Base-by-base conservation (phyloP, 331 rosid genomes). In the Cucumis variabilis region DNA sequence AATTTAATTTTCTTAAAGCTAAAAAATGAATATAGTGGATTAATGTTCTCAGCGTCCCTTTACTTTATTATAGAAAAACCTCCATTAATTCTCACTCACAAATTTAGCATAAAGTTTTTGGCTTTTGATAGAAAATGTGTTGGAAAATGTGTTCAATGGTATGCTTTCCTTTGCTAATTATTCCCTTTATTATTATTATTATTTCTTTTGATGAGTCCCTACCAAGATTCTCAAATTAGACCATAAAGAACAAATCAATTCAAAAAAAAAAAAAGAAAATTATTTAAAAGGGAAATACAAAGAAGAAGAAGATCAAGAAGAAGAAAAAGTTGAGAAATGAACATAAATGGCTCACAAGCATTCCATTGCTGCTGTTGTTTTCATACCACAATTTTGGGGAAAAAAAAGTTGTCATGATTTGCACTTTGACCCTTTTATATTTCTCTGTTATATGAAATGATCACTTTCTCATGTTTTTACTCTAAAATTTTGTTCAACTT, bases 101-200 rank as follows among this genome's bases (percentile, higher is more conserved):
- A 58, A 81, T 28, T 60, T 81, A 30, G 27, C 85, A 20, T 81
- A 81, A 81, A 81, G 85, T 81, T 58, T 81, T 81, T 81, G 51
- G 19, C 70, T 81, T 81, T 81, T 81, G 20, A 58, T 81, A 28
- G 28, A 81, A 81, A 51, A 80, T 53, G n/a, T 80, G 16, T 80
- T 55, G 84, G 68, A 53, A 80, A 58, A 58, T 81, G 85, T 81
- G 85, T 62, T 81, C 70, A 81, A 58, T 58, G 48, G 20, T 79
- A 1, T 55, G 6, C 21, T 19, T 48, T 48, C 33, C 23, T 81
- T 58, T 55, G 28, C 68, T 81, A 81, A 81, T 58, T 81, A 81
- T 81, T 81, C 71, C 53, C 28, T 27, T 58, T 53, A 12, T 3
- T 14, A 10, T 50, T n/a, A n/a, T n/a, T 48, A 11, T 50, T 13